Base-by-base conservation (phyloP, 345 rosid genomes). In the Citrus cavaleriei region DNA sequence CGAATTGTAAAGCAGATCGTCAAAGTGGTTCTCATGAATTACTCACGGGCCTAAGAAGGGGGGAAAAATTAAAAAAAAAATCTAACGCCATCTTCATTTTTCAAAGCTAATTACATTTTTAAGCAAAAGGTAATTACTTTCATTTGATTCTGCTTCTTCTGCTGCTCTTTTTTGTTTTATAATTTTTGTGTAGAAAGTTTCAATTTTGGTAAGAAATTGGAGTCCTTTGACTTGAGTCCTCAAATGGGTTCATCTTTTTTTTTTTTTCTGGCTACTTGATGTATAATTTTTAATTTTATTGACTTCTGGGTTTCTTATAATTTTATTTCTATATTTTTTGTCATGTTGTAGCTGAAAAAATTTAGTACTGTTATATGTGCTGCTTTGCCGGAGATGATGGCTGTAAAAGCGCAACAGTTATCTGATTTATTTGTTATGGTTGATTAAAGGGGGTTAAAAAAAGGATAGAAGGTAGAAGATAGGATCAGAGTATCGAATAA, bases 1-100 rank as follows among this genome's bases (percentile, higher is more conserved):
- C 16, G 46, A 75, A 30, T 28, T 64, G 62, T 46, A 49, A 35
- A 63, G 70, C 70, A 64, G 62, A 64, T 75, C 78, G 71, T 64
- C 16, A 64, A 64, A 64, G 71, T 12, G 71, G 62, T 70, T 75
- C 62, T 64, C 71, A 49, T 75, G 71, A 75, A 21, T 10, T 61
- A 40, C n/a, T 75, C 78, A 75, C 71, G 71, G 78, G 78, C 49
- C 7, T 75, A 7, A 4, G 14, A 42, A 42, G 49, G 14, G 42
- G 10, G 46, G 10, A 10, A 40, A 7, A 38, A 8, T 1, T 1
- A 9, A 42, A 42, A 42, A 42, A 42, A 63, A 30, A n/a, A n/a
- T n/a, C 42, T 22, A 37, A 66, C 7, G 10, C 70, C 27, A 35
- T 8, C 70, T 66, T 34, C 40, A 66, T 8, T 66, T 66, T 66